These are phyloP conservation scores for Macrolepiota albuminosa DNA, from an alignment of 768 basidiomycete species.

Conservation along the genomic window DNA sequence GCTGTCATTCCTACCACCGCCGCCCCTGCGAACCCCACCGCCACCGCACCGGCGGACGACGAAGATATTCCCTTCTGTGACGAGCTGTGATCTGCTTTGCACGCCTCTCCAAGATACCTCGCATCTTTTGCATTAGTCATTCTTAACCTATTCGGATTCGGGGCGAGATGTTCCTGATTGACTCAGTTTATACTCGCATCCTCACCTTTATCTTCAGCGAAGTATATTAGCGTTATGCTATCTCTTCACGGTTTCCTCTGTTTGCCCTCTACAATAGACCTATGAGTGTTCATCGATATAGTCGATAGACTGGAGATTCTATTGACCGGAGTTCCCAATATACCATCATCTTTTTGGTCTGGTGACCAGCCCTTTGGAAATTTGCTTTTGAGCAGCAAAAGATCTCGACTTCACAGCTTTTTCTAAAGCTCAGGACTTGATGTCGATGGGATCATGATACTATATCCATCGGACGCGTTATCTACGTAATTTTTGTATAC, in stretches of 20 bases:
- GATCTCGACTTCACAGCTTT: no score
- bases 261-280: neutral
- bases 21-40: constrained; percentile 18
- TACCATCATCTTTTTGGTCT: constrained; percentile 6
- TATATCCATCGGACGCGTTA: neutral
- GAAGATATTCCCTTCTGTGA: constrained; percentile 50
- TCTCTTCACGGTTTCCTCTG: neutral
- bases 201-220: neutral
- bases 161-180: constrained; percentile 16
- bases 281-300: neutral
- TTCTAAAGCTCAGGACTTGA: no score
- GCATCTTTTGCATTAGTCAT: constrained; percentile 2
- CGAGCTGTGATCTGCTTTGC: constrained; percentile 29
- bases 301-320: constrained; percentile 10
- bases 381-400: neutral
- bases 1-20: constrained; percentile 29
- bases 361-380: neutral
- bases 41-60: constrained; percentile 22
- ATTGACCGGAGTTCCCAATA: constrained; percentile 4
- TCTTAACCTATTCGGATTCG: neutral
- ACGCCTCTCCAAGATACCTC: constrained; percentile 7
- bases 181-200: constrained; percentile 10
- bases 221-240: neutral
- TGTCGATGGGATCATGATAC: neutral
- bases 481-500: neutral